A percentile compares a stretch with the other conserved stretches of the same genome.
These are phyloP conservation scores for Quercus phellos DNA, from an alignment of 331 rosid genomes.

Conservation along the genomic window DNA sequence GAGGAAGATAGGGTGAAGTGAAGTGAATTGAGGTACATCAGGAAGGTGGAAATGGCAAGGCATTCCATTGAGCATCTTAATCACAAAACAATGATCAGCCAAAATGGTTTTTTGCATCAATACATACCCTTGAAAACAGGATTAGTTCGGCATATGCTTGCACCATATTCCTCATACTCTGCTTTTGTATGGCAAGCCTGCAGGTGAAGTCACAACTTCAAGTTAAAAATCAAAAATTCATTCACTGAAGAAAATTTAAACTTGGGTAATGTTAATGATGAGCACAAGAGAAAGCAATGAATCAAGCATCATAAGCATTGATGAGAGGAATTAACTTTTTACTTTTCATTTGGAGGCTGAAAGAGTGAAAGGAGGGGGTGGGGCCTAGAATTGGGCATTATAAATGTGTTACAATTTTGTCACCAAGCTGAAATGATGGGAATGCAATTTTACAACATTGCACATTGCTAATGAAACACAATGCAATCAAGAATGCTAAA, in stretches of 20 bases:
- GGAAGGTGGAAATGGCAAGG: constrained; percentile 19
- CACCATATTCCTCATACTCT: constrained; percentile 94
- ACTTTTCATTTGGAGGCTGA: neutral
- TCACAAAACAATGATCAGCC: constrained; percentile 14
- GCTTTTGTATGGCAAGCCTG: constrained; percentile 99
- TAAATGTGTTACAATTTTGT: neutral
- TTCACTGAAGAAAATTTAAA: neutral
- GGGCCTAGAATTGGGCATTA: neutral
- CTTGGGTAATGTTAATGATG: neutral
- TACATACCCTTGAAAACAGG: constrained; percentile 99
- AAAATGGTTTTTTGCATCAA: constrained; percentile 36
- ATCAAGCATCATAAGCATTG: neutral
- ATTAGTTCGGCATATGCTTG: constrained; percentile 94
- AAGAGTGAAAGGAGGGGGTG: no score
- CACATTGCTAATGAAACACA: neutral
- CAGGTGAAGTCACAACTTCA: neutral
- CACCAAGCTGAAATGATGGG: neutral
- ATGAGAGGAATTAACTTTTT: neutral
- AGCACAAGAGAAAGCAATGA: neutral
- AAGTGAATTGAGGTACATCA: constrained; percentile 9
- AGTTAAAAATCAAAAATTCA: neutral
- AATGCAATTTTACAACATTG: neutral
- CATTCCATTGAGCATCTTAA: constrained; percentile 18
- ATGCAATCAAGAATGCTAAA: neutral
- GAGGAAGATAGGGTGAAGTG: constrained; percentile 21